These are phyloP conservation scores for Geranium incanum DNA, from an alignment of 441 rosid genomes.

Conservation along the genomic window DNA sequence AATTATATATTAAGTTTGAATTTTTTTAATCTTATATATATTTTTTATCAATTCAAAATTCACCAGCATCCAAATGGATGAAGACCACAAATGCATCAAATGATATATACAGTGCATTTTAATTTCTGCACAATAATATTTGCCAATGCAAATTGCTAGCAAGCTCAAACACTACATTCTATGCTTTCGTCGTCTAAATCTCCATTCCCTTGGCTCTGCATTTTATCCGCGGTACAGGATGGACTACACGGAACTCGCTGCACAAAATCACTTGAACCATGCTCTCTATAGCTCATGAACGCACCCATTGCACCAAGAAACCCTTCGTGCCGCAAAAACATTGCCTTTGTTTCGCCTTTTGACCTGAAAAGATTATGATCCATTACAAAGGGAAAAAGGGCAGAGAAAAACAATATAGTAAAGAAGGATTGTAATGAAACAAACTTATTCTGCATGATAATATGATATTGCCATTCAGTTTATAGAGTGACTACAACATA, in stretches of 20 bases:
- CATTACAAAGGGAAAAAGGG: not conserved
- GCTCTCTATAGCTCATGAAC: not conserved
- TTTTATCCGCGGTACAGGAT: conserved; percentile 25
- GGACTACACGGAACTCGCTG: conserved; percentile 18
- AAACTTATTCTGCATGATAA: not conserved
- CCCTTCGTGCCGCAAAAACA: too few species aligned
- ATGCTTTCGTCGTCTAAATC: conserved; percentile 34
- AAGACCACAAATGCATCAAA: not conserved
- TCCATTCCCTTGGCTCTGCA: conserved; percentile 21
- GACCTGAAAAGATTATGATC: not conserved
- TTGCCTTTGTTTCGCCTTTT: too few species aligned
- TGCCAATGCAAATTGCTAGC: conserved; percentile 16
- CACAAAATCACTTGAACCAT: not conserved
- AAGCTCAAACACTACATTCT: conserved; percentile 31
- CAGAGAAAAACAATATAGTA: not conserved
- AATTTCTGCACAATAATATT: not conserved
- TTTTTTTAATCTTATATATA: too few species aligned
- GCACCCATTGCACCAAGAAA: too few species aligned
- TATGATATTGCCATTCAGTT: too few species aligned
- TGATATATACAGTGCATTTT: not conserved
- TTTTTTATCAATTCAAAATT: not conserved
- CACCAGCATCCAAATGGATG: not conserved
- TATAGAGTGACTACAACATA: too few species aligned
- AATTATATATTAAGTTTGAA: too few species aligned
- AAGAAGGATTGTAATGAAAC: too few species aligned